Evolutionary conservation across 352 stramenopile species (phyloP), one percentile per base, ranked within the genome.

Genomic region (Globisporangium carolinianum): DNA sequence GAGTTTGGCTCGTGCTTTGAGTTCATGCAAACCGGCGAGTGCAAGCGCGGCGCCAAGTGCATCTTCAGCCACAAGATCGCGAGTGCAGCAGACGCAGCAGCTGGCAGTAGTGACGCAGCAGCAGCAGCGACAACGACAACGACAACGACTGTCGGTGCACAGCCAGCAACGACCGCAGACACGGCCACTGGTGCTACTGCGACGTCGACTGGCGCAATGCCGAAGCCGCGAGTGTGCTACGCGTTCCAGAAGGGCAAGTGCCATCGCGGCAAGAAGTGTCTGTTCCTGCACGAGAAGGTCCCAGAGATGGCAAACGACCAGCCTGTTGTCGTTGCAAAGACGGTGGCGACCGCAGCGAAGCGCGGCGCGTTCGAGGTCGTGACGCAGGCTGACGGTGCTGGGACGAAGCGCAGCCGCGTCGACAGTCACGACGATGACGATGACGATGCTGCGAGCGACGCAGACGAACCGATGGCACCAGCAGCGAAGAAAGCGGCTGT

Each of bases 1-100:
- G 75, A 88, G 15, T 89, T 83, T 51, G 82, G 82, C 59, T 87
- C 78, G 55, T 91, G 82, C 71, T 91, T 91, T 58, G 77, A 91
- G 63, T 91, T 81, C 52, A 75, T 79, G 56, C 82, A 91, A 57
- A 88, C 75, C 17, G 79, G 82, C 4, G 66, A 60, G 15, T 91
- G 82, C 61, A 89, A 87, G 66, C 73, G 69, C 10, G 82, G 79
- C 43, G 75, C 87, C 61, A 79, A 69, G 35, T 92, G 82, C 64
- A 89, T 88, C 55, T 92, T 90, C 46, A 69, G 61, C 9, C 82
- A 92, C 42, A 68, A 65, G 7, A 57, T 61, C n/a, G 47, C 46
- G 9, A 52, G 39, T 5, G 56, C 36, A 15, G 48, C 35, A 15
- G 55, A 45, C 8, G 56, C 36, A 15, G 48, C 35, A 15, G 36